These are phyloP conservation scores for Orobanche coerulescens DNA, from an alignment of 257 asterid species.

Conservation along the genomic window DNA sequence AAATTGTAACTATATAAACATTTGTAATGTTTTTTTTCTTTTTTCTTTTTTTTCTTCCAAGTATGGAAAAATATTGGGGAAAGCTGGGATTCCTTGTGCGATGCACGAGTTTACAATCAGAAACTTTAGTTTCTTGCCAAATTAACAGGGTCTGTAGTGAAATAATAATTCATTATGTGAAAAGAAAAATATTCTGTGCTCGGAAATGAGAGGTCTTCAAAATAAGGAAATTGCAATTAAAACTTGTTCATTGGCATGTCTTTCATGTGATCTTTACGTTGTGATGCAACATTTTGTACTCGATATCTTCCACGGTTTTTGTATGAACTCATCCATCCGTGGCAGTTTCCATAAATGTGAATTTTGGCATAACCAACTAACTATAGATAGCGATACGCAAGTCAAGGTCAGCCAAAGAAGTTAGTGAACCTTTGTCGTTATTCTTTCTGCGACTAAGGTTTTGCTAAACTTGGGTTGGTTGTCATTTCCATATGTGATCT, in stretches of 20 bases:
- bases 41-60: too few species aligned
- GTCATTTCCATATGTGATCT: background rate
- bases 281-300: background rate
- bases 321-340: background rate
- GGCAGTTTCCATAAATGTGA: background rate
- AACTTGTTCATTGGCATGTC: background rate
- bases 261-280: background rate
- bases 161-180: too few species aligned
- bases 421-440: conserved; percentile 11
- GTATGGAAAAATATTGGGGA: too few species aligned
- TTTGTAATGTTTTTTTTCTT: too few species aligned
- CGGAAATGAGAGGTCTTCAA: background rate
- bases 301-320: background rate
- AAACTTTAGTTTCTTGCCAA: too few species aligned
- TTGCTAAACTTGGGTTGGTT: background rate
- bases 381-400: conserved; percentile 18
- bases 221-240: background rate
- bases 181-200: background rate
- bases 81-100: too few species aligned
- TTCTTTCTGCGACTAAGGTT: background rate
- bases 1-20: too few species aligned
- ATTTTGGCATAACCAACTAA: background rate
- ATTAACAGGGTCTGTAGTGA: too few species aligned
- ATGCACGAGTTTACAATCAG: too few species aligned
- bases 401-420: conserved; percentile 16